Conservation (phyloP, 2,329 filamentous ascomycete genomes). For the Diplocarpon rosae region DNA sequence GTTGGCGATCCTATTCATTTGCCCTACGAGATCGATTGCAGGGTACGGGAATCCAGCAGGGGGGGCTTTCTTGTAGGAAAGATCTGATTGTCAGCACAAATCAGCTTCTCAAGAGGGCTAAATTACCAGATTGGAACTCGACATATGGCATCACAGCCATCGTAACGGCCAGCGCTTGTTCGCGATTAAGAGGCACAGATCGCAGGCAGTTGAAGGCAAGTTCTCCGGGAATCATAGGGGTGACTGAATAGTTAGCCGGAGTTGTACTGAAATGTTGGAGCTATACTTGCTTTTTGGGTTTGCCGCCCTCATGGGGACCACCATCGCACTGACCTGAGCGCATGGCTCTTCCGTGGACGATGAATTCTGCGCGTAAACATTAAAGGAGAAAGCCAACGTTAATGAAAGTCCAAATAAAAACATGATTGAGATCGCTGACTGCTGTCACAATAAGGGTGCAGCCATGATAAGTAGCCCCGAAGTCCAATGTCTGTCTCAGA, state of each 20-base stretch:
- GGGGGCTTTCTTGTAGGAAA: constrained; percentile 35
- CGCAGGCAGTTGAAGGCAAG: constrained; percentile 23
- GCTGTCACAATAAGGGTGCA: too few species aligned
- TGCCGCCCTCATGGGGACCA: background rate
- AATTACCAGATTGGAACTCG: constrained; percentile 16
- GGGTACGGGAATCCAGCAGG: constrained; percentile 38
- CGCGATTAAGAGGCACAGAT: constrained; percentile 17
- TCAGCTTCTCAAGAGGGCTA: too few species aligned
- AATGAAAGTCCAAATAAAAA: too few species aligned
- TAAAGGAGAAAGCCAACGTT: too few species aligned
- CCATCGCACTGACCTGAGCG: constrained; percentile 1
- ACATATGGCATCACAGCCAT: constrained; percentile 20
- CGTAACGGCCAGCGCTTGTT: constrained; percentile 15
- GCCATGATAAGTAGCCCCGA: too few species aligned
- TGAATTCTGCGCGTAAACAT: too few species aligned
- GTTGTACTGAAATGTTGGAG: too few species aligned
- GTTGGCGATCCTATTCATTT: constrained; percentile 29
- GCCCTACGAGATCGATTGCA: constrained; percentile 25
- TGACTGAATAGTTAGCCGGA: constrained; percentile 10
- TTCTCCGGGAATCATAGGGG: constrained; percentile 20
- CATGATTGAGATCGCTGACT: too few species aligned
- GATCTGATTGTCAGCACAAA: background rate
- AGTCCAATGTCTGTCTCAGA: too few species aligned
- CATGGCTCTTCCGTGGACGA: background rate
- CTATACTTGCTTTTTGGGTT: background rate